Percentiles rank a stretch among this genome's conserved stretches.
Evolutionary conservation across 345 rosid species (phyloP).

Genomic region (Isatis tinctoria): DNA sequence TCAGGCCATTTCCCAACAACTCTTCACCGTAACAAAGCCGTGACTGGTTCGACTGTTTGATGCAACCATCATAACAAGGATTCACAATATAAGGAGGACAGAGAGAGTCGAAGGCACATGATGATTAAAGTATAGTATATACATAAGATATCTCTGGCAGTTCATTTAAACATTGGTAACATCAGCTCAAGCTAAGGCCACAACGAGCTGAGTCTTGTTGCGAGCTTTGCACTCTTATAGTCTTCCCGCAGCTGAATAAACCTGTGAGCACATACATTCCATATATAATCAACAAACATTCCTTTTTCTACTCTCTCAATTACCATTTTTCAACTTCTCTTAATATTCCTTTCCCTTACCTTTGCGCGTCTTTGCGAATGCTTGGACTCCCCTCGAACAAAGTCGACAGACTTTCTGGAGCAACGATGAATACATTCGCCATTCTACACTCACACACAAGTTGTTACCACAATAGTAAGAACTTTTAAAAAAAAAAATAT

Average conservation of each 20-base stretch:
- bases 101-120: not conserved
- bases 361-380: conserved; percentile 87
- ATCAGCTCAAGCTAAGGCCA: conserved; percentile 75
- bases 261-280: conserved; percentile 39
- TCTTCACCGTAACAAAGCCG: not conserved
- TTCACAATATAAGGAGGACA: not conserved
- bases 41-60: not conserved
- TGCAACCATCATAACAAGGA: not conserved
- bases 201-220: conserved; percentile 73
- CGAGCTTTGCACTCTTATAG: conserved; percentile 90
- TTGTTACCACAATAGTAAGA: not conserved
- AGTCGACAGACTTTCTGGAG: conserved; percentile 91
- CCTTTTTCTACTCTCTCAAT: not conserved
- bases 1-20: no score
- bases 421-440: conserved; percentile 95
- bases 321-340: not conserved
- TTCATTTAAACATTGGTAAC: conserved; percentile 8
- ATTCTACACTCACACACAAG: conserved; percentile 44
- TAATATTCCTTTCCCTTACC: conserved; percentile 32
- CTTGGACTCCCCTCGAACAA: conserved; percentile 96
- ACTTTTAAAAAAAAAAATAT: no score
- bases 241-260: conserved; percentile 96
- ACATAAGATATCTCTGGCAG: conserved; percentile 2
- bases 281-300: not conserved
- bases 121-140: conserved; percentile 1